Percentiles rank a stretch among this genome's conserved stretches.
Conservation (phyloP, 257 asterid species). For the Solanum ossicruentum region DNA sequence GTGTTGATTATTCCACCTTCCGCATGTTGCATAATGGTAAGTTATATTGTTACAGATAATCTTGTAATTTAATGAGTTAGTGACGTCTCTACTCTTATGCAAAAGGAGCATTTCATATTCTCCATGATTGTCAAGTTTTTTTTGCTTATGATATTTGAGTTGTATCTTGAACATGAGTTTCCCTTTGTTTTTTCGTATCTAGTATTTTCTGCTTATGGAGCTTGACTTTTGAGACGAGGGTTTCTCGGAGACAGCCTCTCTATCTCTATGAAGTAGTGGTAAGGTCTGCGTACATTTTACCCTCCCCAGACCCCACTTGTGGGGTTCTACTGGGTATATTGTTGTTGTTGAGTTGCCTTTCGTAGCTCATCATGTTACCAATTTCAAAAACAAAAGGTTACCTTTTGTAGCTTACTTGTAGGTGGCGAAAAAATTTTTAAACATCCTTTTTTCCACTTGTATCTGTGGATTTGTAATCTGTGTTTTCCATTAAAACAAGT, state of each 20-base stretch:
- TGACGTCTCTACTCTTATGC: not conserved
- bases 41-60: conserved; percentile 1
- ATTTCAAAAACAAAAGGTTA: not conserved
- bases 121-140: not conserved
- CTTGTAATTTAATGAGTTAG: not conserved
- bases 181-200: too few relatives aligned
- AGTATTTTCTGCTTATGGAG: too few relatives aligned
- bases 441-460: not conserved
- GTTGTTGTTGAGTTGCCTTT: not conserved
- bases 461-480: not conserved
- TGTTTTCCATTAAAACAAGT: not conserved
- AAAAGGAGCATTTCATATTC: not conserved
- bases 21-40: conserved; percentile 42
- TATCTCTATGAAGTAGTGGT: too few relatives aligned
- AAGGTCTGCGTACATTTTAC: too few relatives aligned
- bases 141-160: not conserved
- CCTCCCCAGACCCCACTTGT: too few relatives aligned
- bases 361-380: not conserved
- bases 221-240: too few relatives aligned
- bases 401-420: not conserved
- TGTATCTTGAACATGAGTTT: not conserved
- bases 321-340: too few relatives aligned
- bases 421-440: not conserved
- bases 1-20: conserved; percentile 74
- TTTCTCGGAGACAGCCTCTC: too few relatives aligned